A percentile compares a stretch with the other conserved stretches of the same genome.
phyloP scores from a whole-genome alignment of 2,329 filamentous ascomycete genomes.

The Trichoderma brevicompactum region DNA sequence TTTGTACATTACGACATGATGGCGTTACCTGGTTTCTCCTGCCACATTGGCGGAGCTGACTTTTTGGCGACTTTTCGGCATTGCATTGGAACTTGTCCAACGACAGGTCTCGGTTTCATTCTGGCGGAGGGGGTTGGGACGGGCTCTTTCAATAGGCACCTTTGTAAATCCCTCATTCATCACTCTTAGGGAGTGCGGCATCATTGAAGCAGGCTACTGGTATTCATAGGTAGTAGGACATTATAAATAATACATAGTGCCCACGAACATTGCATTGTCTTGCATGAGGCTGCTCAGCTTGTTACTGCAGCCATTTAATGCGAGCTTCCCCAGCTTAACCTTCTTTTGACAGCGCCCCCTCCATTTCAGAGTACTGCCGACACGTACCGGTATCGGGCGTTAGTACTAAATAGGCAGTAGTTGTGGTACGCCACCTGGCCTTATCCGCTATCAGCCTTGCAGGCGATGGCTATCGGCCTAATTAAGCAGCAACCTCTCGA shows the following conservation, averaged over 20 bases:
- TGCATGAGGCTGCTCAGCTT: not conserved
- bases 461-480: slow-evolving; percentile 1
- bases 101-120: slow-evolving; percentile 29
- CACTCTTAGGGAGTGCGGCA: slow-evolving; percentile 28
- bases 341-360: slow-evolving; percentile 10
- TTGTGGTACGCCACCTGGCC: slow-evolving; percentile 1
- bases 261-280: slow-evolving; percentile 7
- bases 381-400: slow-evolving; percentile 27
- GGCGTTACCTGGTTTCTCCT: slow-evolving; percentile 42
- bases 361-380: slow-evolving; percentile 8
- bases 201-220: slow-evolving; percentile 28
- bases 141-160: slow-evolving; percentile 29
- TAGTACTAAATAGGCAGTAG: slow-evolving; percentile 19
- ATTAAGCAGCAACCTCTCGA: slow-evolving; percentile 23
- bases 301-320: not conserved
- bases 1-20: slow-evolving; percentile 48
- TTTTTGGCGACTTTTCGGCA: slow-evolving; percentile 36
- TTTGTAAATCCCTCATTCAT: slow-evolving; percentile 29
- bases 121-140: slow-evolving; percentile 27
- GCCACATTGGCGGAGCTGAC: slow-evolving; percentile 36
- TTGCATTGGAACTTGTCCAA: slow-evolving; percentile 35
- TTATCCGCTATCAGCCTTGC: slow-evolving; percentile 31
- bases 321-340: not conserved
- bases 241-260: slow-evolving; percentile 15
- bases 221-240: slow-evolving; percentile 29